Evolutionary conservation across 1,284 basidiomycete species (phyloP).

Genomic region (Cystobasidium sp.): DNA sequence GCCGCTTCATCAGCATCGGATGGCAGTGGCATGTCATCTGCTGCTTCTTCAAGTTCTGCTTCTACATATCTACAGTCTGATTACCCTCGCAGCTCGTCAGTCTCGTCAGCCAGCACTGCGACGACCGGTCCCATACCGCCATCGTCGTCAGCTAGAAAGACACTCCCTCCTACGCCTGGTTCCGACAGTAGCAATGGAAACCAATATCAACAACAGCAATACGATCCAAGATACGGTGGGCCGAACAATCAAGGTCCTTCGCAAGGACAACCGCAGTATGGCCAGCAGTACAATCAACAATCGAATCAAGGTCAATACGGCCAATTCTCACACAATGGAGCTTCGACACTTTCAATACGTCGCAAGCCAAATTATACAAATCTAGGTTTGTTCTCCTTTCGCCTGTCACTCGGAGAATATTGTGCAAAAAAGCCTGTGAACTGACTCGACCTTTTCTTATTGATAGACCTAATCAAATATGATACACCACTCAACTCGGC

Average conservation of each 20-base stretch:
- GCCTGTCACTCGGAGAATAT: not conserved
- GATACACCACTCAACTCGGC: slow-evolving; percentile 95
- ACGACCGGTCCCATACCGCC: not conserved
- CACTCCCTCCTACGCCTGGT: slow-evolving; percentile 42
- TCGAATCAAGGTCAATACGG: slow-evolving; percentile 5
- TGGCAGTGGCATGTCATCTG: slow-evolving; percentile 33
- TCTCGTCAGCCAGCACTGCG: slow-evolving; percentile 45
- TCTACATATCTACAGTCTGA: slow-evolving; percentile 58
- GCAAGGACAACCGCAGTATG: slow-evolving; percentile 20
- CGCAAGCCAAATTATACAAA: slow-evolving; percentile 51
- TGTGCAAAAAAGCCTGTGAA: not conserved
- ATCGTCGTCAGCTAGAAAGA: slow-evolving; percentile 18
- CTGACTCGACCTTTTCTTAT: not conserved
- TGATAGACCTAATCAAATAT: slow-evolving; percentile 86
- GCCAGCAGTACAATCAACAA: slow-evolving; percentile 45
- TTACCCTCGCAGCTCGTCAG: not conserved
- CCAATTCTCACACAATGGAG: slow-evolving; percentile 13
- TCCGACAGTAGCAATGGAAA: slow-evolving; percentile 11
- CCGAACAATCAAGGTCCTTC: not conserved
- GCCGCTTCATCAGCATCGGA: slow-evolving; percentile 22
- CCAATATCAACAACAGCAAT: slow-evolving; percentile 20
- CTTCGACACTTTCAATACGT: slow-evolving; percentile 27
- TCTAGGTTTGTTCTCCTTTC: slow-evolving; percentile 46
- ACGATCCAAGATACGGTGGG: not conserved
- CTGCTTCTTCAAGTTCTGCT: slow-evolving; percentile 45